A percentile compares a stretch with the other conserved stretches of the same genome.
Evolutionary conservation across 2,329 filamentous ascomycete genomes (phyloP).

Genomic region (Aspergillus sp.): DNA sequence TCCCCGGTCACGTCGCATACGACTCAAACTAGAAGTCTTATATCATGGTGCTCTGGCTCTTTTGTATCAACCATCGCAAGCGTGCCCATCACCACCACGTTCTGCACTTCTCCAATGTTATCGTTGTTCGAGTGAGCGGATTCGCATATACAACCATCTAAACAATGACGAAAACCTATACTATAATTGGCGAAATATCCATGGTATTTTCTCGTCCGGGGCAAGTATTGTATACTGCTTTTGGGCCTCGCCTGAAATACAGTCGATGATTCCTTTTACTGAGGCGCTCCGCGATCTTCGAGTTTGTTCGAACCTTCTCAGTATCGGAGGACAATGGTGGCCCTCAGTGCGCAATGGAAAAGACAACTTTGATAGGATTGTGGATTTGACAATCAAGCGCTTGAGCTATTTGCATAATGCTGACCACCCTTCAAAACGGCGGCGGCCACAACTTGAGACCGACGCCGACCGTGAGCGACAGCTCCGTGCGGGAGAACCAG

Average conservation of each 20-base stretch:
- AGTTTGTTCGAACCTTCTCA: slow-evolving; percentile 43
- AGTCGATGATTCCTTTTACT: slow-evolving; percentile 27
- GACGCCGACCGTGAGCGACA: neutral
- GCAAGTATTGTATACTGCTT: slow-evolving; percentile 47
- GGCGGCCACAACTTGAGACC: neutral
- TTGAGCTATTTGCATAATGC: slow-evolving; percentile 20
- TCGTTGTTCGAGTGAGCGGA: slow-evolving; percentile 29
- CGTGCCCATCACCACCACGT: slow-evolving; percentile 34
- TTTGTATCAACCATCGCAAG: slow-evolving; percentile 45
- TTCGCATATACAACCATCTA: slow-evolving; percentile 39
- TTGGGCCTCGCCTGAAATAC: slow-evolving; percentile 39
- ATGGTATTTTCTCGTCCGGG: slow-evolving; percentile 45
- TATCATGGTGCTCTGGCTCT: slow-evolving; percentile 41
- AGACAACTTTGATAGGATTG: slow-evolving; percentile 36
- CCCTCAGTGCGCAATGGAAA: slow-evolving; percentile 40
- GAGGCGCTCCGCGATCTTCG: slow-evolving; percentile 33
- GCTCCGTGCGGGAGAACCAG: neutral
- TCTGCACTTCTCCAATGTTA: slow-evolving; percentile 38
- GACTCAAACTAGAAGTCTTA: slow-evolving; percentile 36
- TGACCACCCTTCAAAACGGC: neutral
- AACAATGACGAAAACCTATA: slow-evolving; percentile 36
- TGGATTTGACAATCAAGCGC: slow-evolving; percentile 33
- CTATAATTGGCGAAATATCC: slow-evolving; percentile 44
- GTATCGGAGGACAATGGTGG: slow-evolving; percentile 49
- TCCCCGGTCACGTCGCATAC: slow-evolving; percentile 14